A percentile compares a stretch with the other conserved stretches of the same genome.
Conservation (phyloP, 2,329 filamentous ascomycete species). For the Orbilia blumenaviensis region DNA sequence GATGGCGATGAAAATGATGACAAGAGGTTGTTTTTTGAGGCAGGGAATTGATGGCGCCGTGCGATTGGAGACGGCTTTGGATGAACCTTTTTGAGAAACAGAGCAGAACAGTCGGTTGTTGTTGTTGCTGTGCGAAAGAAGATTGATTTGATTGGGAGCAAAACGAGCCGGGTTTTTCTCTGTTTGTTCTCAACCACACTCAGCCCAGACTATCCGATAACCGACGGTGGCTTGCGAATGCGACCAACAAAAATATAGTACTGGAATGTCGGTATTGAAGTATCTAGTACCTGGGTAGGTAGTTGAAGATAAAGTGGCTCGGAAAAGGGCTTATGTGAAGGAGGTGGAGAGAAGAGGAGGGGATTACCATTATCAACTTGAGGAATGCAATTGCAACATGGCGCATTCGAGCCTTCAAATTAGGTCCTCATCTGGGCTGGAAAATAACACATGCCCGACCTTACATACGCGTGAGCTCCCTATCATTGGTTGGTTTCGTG, state of each 20-base stretch:
- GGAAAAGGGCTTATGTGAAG: not conserved
- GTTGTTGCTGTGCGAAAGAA: slow-evolving; percentile 16
- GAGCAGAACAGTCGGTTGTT: not conserved
- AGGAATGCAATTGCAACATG: no score
- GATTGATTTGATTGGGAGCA: slow-evolving; percentile 8
- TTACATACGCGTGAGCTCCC: not conserved
- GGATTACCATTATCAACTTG: no score
- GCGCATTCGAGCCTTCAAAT: not conserved
- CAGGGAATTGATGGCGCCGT: not conserved
- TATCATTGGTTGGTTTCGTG: not conserved
- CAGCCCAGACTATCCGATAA: slow-evolving; percentile 7
- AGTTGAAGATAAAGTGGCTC: not conserved
- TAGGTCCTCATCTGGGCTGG: no score
- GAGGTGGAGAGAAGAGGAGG: not conserved
- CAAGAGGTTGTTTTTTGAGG: not conserved
- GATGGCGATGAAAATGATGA: not conserved
- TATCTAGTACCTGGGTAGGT: no score
- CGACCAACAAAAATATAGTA: not conserved
- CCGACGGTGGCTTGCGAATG: not conserved
- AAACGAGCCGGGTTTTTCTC: slow-evolving; percentile 20
- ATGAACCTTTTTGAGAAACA: no score
- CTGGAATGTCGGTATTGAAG: no score
- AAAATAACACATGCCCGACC: not conserved
- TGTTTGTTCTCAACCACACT: slow-evolving; percentile 9
- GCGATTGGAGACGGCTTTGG: not conserved